Base-by-base conservation (phyloP, 225 moss, liverwort and hornwort species). In the Polytrichum formosum region DNA sequence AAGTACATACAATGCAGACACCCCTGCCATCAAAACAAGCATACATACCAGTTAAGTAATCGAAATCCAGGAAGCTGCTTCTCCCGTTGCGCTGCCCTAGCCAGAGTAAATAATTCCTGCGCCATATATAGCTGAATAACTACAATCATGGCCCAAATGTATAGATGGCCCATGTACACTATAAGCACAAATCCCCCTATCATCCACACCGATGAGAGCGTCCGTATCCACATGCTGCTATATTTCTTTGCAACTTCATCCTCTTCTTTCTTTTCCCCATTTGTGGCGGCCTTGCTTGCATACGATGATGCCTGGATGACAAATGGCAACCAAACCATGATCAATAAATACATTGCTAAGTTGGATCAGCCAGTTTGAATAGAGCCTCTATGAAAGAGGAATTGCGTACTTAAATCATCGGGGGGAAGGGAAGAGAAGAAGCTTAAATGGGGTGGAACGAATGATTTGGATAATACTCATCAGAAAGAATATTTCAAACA, bases 121-220 rank as follows among this genome's bases (percentile, higher is more conserved):
- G 92, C 97, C 94, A 94, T 94, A 64, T 88, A 98, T 65, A 94
- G 83, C 81, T 98, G 97, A 78, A 98, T 98, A 76, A 98, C 91
- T 70, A 98, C 92, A 75, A 98, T 92, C 97, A 98, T 94, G 64
- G 92, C 97, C 97, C 97, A 98, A 68, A 98, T 92, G 73, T 98
- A 98, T 46, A 98, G 82, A 78, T 98, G 97, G n/a, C 97, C 97
- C 94, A 98, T 88, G 76, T 92, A 98, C 18, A 98, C 77, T 76
- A 98, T 80, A 5, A 84, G 73, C 60, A 76, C 70, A 73, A 98
- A 98, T 61, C 97, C 97, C 72, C 94, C 97, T 56, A 98, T 98
- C 97, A 98, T 98, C 97, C 97, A 98, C 54, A 92, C 61, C 5
- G 92, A 90, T 5, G 97, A 98, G 28, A 92, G 81, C 21, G 92